Conservation (phyloP, 495 filamentous ascomycete genomes). For the Parathielavia hyrcaniae region DNA sequence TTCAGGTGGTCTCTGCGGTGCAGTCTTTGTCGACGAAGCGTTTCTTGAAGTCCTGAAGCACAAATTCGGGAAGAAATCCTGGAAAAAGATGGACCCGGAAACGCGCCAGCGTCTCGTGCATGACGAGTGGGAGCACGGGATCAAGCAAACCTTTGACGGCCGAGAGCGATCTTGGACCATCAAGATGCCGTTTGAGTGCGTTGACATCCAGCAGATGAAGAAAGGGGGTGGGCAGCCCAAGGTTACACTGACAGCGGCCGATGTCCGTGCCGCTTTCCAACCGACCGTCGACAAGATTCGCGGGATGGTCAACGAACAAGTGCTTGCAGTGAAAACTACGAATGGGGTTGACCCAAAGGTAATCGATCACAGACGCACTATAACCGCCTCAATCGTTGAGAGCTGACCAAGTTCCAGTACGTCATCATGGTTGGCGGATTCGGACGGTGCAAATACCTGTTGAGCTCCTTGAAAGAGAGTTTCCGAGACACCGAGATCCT, state of each 20-base stretch:
- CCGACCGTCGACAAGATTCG: conserved; percentile 4
- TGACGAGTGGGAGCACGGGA: conserved; percentile 19
- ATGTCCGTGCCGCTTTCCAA: not conserved
- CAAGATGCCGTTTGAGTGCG: conserved; percentile 6
- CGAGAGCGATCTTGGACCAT: not conserved
- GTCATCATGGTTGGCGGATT: conserved; percentile 15
- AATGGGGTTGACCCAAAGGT: conserved; percentile 8
- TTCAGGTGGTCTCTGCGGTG: conserved; percentile 21
- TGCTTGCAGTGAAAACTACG: not conserved
- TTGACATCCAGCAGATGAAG: not conserved
- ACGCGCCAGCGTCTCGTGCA: conserved; percentile 5
- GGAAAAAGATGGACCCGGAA: not conserved
- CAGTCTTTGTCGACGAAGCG: conserved; percentile 21
- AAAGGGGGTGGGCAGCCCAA: not conserved
- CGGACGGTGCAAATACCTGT: conserved; percentile 15
- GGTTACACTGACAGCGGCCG: not conserved
- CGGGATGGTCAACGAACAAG: not conserved
- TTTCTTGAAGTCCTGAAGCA: conserved; percentile 16
- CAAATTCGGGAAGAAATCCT: not conserved
- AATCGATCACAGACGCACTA: too few species aligned
- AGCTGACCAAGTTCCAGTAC: too few species aligned
- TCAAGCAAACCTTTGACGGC: conserved; percentile 17
- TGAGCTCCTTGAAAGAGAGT: not conserved
- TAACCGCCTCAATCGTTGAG: too few species aligned
- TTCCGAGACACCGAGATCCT: conserved; percentile 10